Percentiles rank a stretch among this genome's conserved stretches.
phyloP scores from a whole-genome alignment of 768 basidiomycete species.

The Dioszegia hungarica region DNA sequence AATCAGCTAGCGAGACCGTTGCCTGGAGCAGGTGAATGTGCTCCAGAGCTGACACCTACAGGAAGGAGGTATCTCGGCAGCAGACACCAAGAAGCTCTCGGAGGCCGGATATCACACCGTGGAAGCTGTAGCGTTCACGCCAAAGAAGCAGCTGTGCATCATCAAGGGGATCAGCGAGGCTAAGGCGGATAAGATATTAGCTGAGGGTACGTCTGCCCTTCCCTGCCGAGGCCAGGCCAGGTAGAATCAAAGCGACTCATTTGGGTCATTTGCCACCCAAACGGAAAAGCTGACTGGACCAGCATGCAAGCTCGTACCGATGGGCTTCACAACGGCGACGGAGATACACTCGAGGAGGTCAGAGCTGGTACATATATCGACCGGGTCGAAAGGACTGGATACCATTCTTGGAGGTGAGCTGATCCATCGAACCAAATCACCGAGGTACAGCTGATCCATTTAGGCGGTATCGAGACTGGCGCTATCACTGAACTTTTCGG shows the following conservation, averaged over 20 bases:
- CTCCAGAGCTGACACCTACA: conserved; percentile 45
- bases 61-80: conserved; percentile 80
- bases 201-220: conserved; percentile 62
- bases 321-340: conserved; percentile 97
- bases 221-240: no score
- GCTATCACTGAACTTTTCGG: conserved; percentile 95
- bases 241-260: not conserved
- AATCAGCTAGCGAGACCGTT: no score
- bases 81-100: conserved; percentile 90
- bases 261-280: not conserved
- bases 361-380: conserved; percentile 92
- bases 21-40: not conserved
- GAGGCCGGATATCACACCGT: conserved; percentile 91
- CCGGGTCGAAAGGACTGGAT: conserved; percentile 92
- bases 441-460: not conserved
- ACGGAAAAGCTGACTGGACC: conserved; percentile 8
- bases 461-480: conserved; percentile 90
- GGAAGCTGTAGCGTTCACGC: conserved; percentile 92
- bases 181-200: conserved; percentile 93
- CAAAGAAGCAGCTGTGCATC: conserved; percentile 80
- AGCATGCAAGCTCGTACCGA: conserved; percentile 94
- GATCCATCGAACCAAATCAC: not conserved
- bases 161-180: conserved; percentile 96
- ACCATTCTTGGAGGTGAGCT: conserved; percentile 71
- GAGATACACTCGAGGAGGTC: conserved; percentile 92